Evolutionary conservation across 192 early-diverging fungal species (phyloP).

Genomic region (Backusella mclennaniae): DNA sequence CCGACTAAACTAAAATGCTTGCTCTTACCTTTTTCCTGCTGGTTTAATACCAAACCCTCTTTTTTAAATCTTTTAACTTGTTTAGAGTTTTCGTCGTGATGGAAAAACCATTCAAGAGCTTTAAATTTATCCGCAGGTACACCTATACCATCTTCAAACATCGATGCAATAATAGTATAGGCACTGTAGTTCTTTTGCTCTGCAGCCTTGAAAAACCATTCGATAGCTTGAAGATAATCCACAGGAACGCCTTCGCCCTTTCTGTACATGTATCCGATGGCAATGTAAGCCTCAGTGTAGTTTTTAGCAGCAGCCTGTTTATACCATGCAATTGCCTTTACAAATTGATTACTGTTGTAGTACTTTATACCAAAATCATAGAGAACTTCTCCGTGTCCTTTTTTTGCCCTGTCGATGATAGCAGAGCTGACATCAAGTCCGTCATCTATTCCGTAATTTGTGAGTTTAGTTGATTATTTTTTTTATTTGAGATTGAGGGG

Average conservation of each 20-base stretch:
- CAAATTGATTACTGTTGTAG: background rate
- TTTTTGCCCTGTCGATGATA: background rate
- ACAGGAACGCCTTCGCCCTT: background rate
- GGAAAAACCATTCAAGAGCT: background rate
- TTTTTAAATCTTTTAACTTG: constrained; percentile 3
- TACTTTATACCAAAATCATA: background rate
- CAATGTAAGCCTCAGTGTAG: background rate
- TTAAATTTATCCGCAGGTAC: background rate
- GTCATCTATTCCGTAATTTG: background rate
- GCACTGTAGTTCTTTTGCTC: background rate
- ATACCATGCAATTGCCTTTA: background rate
- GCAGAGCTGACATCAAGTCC: background rate
- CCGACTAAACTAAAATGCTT: background rate
- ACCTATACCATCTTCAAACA: background rate
- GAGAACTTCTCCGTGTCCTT: background rate
- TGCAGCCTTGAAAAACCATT: background rate
- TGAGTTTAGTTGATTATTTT: background rate
- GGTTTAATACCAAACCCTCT: background rate
- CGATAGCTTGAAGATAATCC: background rate
- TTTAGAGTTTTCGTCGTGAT: background rate
- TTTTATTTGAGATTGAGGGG: background rate
- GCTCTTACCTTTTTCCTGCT: background rate
- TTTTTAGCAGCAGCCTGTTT: background rate
- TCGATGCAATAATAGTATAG: background rate
- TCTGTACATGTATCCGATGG: background rate